Conservation (phyloP, 805 yeast species). For the Nakazawaea ambrosiae region DNA sequence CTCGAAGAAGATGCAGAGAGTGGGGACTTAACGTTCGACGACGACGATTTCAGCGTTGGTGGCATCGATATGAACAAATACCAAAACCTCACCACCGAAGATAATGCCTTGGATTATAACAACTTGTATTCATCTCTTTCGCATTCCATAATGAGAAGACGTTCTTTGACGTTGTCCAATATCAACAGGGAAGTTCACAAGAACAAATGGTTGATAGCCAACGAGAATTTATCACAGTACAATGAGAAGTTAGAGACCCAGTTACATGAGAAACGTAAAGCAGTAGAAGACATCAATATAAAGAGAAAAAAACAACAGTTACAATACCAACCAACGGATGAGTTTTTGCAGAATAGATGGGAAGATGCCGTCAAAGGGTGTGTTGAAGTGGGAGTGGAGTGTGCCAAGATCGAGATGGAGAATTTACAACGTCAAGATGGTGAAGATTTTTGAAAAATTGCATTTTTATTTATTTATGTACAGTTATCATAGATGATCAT, state of each 20-base stretch:
- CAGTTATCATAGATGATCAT: too few relatives aligned
- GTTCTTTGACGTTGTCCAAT: constrained; percentile 30
- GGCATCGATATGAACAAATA: constrained; percentile 27
- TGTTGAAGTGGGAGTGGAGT: constrained; percentile 30
- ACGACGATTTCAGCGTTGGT: constrained; percentile 13
- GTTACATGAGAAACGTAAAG: constrained; percentile 30
- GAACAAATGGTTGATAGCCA: constrained; percentile 30
- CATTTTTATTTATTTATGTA: too few relatives aligned
- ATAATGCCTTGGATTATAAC: constrained; percentile 15
- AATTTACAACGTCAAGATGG: not conserved
- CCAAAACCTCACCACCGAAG: constrained; percentile 17
- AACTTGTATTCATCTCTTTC: constrained; percentile 30
- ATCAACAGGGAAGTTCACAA: constrained; percentile 5
- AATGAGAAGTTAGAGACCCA: constrained; percentile 21
- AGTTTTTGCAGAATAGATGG: constrained; percentile 44
- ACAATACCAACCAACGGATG: constrained; percentile 35
- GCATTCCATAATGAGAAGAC: constrained; percentile 31
- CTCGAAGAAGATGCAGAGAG: constrained; percentile 18
- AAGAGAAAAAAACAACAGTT: constrained; percentile 36
- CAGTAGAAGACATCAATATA: constrained; percentile 34
- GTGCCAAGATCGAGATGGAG: constrained; percentile 18
- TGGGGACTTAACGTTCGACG: constrained; percentile 5
- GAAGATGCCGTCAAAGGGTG: constrained; percentile 34
- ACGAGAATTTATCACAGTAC: constrained; percentile 24
- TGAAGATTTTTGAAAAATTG: too few relatives aligned